These are phyloP conservation scores for Helotiales sp. DNA, from an alignment of 2,329 filamentous ascomycete species.

Conservation along the genomic window DNA sequence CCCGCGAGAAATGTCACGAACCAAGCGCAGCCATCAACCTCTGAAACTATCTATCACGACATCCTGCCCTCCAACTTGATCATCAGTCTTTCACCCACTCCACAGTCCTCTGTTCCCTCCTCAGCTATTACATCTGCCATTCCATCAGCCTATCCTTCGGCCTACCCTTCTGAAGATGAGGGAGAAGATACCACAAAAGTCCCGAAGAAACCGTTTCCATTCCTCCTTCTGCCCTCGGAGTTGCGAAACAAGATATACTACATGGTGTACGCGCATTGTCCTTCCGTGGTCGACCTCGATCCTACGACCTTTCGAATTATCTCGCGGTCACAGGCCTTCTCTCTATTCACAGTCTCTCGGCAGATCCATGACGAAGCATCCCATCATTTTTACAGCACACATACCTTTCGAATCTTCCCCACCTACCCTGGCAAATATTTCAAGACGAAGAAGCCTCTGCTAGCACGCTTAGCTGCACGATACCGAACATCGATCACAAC, in stretches of 20 bases:
- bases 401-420: constrained; percentile 66
- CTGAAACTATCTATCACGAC: not conserved
- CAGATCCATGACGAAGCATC: constrained; percentile 64
- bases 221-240: constrained; percentile 68
- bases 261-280: constrained; percentile 55
- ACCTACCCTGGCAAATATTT: constrained; percentile 64
- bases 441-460: constrained; percentile 70
- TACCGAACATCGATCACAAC: constrained; percentile 62
- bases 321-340: constrained; percentile 52
- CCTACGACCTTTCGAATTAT: constrained; percentile 64
- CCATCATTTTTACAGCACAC: constrained; percentile 63
- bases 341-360: constrained; percentile 60
- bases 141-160: constrained; percentile 24
- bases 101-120: constrained; percentile 11
- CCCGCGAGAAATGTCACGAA: not conserved
- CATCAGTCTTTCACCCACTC: constrained; percentile 6
- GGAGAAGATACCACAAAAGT: constrained; percentile 11
- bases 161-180: constrained; percentile 31
- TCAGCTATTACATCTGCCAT: constrained; percentile 16
- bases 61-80: not conserved
- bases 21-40: not conserved
- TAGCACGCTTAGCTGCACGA: constrained; percentile 62
- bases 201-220: constrained; percentile 52
- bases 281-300: constrained; percentile 64
- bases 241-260: constrained; percentile 69